Conservation (phyloP, 2,329 filamentous ascomycete genomes). For the Ramularia endophylla region DNA sequence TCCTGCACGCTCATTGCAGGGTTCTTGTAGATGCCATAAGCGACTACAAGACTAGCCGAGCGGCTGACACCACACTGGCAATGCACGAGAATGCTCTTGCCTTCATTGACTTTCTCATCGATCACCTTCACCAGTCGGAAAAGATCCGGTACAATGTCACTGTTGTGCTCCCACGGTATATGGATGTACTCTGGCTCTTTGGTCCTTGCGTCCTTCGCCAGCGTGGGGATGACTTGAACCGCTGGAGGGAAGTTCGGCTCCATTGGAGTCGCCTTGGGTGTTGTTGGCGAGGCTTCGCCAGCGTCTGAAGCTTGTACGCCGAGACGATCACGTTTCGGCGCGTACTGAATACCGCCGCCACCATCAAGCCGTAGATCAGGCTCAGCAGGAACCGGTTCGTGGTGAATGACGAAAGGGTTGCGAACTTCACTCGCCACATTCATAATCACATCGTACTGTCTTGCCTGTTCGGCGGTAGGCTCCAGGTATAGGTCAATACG, state of each 20-base stretch:
- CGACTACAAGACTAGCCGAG: conserved; percentile 79
- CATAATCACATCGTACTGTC: conserved; percentile 73
- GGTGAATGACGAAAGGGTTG: conserved; percentile 57
- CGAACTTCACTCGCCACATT: conserved; percentile 78
- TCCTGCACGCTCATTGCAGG: conserved; percentile 73
- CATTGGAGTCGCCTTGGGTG: conserved; percentile 50
- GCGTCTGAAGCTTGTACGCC: neutral
- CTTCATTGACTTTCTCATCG: conserved; percentile 62
- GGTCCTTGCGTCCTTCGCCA: conserved; percentile 36
- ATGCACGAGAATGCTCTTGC: conserved; percentile 75
- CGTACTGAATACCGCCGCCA: conserved; percentile 30
- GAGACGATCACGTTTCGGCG: conserved; percentile 20
- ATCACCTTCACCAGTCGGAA: conserved; percentile 70
- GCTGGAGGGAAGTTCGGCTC: conserved; percentile 14
- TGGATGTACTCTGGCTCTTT: conserved; percentile 74
- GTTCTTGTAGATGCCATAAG: conserved; percentile 75
- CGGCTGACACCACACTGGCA: conserved; percentile 83
- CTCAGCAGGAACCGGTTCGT: conserved; percentile 16
- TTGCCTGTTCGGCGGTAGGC: conserved; percentile 69
- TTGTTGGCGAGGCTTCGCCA: conserved; percentile 38
- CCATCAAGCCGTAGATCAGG: conserved; percentile 30
- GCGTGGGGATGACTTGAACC: too few species aligned
- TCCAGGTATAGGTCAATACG: conserved; percentile 75
- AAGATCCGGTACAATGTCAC: conserved; percentile 72
- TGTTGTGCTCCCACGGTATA: conserved; percentile 84